Evolutionary conservation across 176 grass and related monocot species (phyloP), one percentile per base, ranked within the genome.

Genomic region (Aegilops tauschii): DNA sequence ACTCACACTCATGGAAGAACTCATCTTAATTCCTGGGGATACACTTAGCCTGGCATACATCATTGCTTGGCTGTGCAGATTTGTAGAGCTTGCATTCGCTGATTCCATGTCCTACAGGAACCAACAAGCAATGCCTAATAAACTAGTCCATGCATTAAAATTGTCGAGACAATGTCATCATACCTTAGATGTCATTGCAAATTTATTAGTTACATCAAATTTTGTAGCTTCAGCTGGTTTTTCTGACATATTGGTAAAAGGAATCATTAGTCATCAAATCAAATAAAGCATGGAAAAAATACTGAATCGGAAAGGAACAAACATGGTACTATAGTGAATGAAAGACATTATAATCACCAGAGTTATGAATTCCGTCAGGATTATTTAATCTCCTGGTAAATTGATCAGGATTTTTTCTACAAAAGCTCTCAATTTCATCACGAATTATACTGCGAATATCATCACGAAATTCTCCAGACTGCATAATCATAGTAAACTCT

Each of bases 31-130:
- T 76, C 70, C 61, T 91, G 88, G 82, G 45, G 88, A 39, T 92
- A 94, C 86, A 74, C 90, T 91, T 70, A 94, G 14, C 78, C 66
- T 92, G 31, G 90, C 80, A 91, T 89, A 94, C 39, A 89, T 76
- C 59, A 84, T 84, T 77, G 96, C 93, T 93, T 94, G 88, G 69
- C 86, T 90, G 35, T 98, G 92, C 58, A 94, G 47, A 84, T 64
- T 66, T 54, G 93, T 86, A 37, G 88, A 83, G 74, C 81, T 82
- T 80, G 93, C 82, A 83, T 77, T 88, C 11, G 61, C 80, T 61
- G 71, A 83, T 89, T 84, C 86, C 31, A 83, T 88, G 81, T 74
- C 95, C 95, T 98, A 79, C 50, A 47, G 40, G 35, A 71, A 18
- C 10, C 77, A 52, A 79, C 32, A 81, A 66, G 9, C 5, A 45